A percentile compares a stretch with the other conserved stretches of the same genome.
Evolutionary conservation across 1,284 basidiomycete genomes (phyloP).

Genomic region (Austroboletus novae-zelandiae): DNA sequence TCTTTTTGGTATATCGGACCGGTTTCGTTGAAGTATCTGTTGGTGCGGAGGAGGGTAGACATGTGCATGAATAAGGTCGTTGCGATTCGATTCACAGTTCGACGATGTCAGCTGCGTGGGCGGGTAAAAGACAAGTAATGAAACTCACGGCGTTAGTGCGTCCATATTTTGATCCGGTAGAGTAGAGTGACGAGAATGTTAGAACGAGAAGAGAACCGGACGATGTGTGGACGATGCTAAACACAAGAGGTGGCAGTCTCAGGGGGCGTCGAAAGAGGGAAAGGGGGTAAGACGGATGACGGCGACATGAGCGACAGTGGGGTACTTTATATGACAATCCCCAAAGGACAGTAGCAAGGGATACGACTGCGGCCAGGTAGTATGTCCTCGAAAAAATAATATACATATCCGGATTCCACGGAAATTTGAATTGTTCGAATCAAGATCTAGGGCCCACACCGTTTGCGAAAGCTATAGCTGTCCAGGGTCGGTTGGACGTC

Average conservation of each 20-base stretch:
- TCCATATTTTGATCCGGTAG: background rate
- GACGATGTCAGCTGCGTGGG: background rate
- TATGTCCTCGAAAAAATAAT: background rate
- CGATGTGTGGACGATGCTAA: no score
- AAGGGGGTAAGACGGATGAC: background rate
- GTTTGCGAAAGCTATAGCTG: background rate
- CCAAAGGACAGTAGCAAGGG: background rate
- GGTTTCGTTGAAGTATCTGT: slow-evolving; percentile 10
- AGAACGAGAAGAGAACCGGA: background rate
- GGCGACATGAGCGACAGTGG: background rate
- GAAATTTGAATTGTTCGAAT: background rate
- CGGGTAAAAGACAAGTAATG: background rate
- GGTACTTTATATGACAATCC: background rate
- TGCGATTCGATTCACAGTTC: no score
- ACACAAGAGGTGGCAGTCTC: no score
- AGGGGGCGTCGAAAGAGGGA: no score
- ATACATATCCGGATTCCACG: background rate
- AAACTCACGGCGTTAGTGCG: background rate
- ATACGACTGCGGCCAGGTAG: background rate
- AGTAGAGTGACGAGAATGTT: background rate
- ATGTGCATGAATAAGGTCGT: no score
- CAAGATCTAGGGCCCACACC: slow-evolving; percentile 4
- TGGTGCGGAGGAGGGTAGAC: no score
- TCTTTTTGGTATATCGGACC: slow-evolving; percentile 7
- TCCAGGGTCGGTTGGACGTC: slow-evolving; percentile 2